phyloP scores from a whole-genome alignment of 495 filamentous ascomycete genomes.

The Penicillium antarcticum region DNA sequence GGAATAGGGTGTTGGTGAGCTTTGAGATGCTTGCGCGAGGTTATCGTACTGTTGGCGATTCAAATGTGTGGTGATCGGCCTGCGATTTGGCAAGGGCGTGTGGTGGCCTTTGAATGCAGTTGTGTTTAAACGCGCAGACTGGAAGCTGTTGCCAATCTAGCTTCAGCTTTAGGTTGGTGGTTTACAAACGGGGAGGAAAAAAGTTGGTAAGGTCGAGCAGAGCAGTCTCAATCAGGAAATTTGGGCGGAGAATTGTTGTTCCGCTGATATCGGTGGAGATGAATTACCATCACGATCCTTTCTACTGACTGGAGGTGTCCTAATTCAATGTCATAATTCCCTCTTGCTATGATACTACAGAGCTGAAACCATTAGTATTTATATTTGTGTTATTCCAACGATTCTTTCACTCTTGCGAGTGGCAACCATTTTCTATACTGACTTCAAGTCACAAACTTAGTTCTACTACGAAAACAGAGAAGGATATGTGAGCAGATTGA shows the following conservation, averaged over 20 bases:
- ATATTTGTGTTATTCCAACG: too few species aligned
- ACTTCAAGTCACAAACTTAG: too few species aligned
- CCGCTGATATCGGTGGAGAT: conserved; percentile 7
- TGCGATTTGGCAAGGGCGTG: background rate
- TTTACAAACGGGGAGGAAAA: conserved; percentile 13
- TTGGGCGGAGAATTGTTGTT: conserved; percentile 33
- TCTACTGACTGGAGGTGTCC: too few species aligned
- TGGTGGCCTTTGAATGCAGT: background rate
- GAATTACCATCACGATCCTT: too few species aligned
- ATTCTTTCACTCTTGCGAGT: too few species aligned
- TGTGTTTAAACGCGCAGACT: background rate
- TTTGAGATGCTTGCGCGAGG: background rate
- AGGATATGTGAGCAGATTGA: background rate
- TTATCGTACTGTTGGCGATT: background rate
- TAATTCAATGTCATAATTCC: too few species aligned
- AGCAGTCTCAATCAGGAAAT: conserved; percentile 37
- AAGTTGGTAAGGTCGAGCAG: conserved; percentile 1
- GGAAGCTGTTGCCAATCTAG: background rate
- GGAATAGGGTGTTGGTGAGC: too few species aligned
- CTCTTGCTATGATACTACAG: too few species aligned
- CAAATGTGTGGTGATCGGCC: conserved; percentile 7
- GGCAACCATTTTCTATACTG: too few species aligned
- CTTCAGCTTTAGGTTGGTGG: background rate
- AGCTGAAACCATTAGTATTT: too few species aligned
- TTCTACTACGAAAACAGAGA: too few species aligned